Conservation (phyloP, 371 early-diverging fungal genomes). For the Apophysomyces variabilis region DNA sequence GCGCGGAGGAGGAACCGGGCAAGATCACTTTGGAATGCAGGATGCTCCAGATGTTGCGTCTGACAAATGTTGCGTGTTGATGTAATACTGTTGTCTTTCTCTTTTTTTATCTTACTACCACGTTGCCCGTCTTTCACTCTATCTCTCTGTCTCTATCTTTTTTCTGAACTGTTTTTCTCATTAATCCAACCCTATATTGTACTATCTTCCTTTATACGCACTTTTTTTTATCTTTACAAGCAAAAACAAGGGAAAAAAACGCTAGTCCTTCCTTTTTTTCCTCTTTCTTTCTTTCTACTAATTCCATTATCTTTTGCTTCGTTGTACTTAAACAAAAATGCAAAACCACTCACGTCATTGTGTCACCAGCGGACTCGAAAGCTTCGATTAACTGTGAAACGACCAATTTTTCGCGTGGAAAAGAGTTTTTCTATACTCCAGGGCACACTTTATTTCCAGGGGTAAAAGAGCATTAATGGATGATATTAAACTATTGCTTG, state of each 20-base stretch:
- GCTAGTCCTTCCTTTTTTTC: neutral
- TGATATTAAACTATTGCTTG: neutral
- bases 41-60: conserved; percentile 22
- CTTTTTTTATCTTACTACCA: neutral
- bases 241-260: neutral
- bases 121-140: conserved; percentile 3
- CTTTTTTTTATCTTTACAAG: conserved; percentile 5
- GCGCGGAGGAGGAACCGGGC: conserved; percentile 7
- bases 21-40: conserved; percentile 23
- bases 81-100: conserved; percentile 12
- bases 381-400: conserved; percentile 10
- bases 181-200: conserved; percentile 7
- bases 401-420: neutral
- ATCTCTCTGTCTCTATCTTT: conserved; percentile 1
- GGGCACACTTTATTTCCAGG: neutral
- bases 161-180: neutral
- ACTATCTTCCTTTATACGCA: conserved; percentile 9
- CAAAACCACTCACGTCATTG: conserved; percentile 10
- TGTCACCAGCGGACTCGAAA: conserved; percentile 10
- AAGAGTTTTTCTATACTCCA: neutral
- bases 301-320: neutral
- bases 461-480: neutral
- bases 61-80: conserved; percentile 30
- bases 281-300: too few species aligned
- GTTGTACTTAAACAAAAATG: conserved; percentile 2